Conservation (phyloP, 2,329 filamentous ascomycete genomes). For the Alternaria sp. region DNA sequence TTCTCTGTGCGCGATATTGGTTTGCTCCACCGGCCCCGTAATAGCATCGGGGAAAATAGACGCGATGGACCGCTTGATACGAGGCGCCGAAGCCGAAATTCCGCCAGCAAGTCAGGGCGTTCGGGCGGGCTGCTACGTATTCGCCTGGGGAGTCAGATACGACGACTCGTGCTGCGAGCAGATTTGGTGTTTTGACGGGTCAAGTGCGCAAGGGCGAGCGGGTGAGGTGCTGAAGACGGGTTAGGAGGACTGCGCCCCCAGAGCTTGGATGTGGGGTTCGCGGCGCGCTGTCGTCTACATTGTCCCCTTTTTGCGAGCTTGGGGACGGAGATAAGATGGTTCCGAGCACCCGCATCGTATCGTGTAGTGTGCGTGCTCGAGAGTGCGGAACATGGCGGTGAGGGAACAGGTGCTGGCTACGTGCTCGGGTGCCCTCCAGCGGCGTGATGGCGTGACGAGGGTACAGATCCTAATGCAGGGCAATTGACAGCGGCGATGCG, state of each 20-base stretch:
- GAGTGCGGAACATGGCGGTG: slow-evolving; percentile 12
- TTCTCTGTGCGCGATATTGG: slow-evolving; percentile 10
- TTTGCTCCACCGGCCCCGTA: slow-evolving; percentile 8
- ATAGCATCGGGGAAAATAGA: slow-evolving; percentile 10
- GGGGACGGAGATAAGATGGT: slow-evolving; percentile 1
- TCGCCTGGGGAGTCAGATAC: background rate
- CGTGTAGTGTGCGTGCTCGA: background rate
- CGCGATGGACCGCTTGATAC: slow-evolving; percentile 7
- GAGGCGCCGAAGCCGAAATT: slow-evolving; percentile 8
- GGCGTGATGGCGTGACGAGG: slow-evolving; percentile 16
- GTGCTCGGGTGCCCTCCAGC: slow-evolving; percentile 4
- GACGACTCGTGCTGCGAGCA: slow-evolving; percentile 2
- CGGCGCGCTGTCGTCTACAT: background rate
- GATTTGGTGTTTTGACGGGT: slow-evolving; percentile 1
- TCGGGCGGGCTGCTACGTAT: slow-evolving; percentile 1
- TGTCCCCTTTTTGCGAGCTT: slow-evolving; percentile 8
- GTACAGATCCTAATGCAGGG: slow-evolving; percentile 15
- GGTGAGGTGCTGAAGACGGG: slow-evolving; percentile 4
- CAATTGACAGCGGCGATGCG: background rate
- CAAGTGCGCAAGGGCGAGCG: background rate
- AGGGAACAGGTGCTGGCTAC: slow-evolving; percentile 4
- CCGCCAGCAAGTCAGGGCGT: slow-evolving; percentile 5
- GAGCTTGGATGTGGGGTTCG: slow-evolving; percentile 17
- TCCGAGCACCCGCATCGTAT: slow-evolving; percentile 1
- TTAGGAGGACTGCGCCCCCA: slow-evolving; percentile 12